Percentiles rank a stretch among this genome's conserved stretches.
These are phyloP conservation scores for Geotrichum australiense DNA, from an alignment of 1,139 yeast genomes.

Conservation along the genomic window DNA sequence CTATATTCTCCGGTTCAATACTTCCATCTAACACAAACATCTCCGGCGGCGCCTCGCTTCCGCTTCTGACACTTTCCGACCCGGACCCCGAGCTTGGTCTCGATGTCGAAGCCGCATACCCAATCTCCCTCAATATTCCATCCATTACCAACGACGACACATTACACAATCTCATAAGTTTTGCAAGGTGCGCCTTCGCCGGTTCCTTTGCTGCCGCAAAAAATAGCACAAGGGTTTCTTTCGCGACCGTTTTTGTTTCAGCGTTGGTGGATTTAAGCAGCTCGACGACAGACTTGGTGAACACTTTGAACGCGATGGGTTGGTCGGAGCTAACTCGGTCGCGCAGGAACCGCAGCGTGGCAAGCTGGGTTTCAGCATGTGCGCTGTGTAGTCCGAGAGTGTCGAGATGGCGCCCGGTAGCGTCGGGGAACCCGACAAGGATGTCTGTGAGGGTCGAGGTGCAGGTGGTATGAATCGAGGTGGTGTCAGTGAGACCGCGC, in stretches of 20 bases:
- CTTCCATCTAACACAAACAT: no score
- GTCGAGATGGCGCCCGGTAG: constrained; percentile 46
- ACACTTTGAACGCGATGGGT: constrained; percentile 37
- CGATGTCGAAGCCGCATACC: no score
- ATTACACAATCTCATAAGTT: constrained; percentile 39
- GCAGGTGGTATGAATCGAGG: constrained; percentile 48
- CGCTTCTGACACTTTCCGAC: no score
- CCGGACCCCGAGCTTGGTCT: constrained; percentile 3
- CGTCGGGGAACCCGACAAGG: constrained; percentile 56
- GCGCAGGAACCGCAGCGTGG: constrained; percentile 37
- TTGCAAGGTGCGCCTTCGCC: constrained; percentile 44
- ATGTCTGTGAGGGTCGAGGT: constrained; percentile 54
- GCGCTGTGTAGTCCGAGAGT: constrained; percentile 47
- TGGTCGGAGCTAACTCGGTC: constrained; percentile 25
- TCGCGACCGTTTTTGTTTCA: constrained; percentile 16
- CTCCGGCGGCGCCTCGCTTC: no score
- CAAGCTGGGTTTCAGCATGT: constrained; percentile 40
- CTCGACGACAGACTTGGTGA: constrained; percentile 39
- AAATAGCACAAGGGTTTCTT: constrained; percentile 36
- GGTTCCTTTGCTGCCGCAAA: constrained; percentile 39
- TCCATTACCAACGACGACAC: constrained; percentile 8
- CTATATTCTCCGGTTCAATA: constrained; percentile 27
- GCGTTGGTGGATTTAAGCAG: constrained; percentile 32
- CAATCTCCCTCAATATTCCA: constrained; percentile 17
- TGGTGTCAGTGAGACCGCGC: constrained; percentile 46